Percentiles rank a stretch among this genome's conserved stretches.
Evolutionary conservation across 1,284 basidiomycete genomes (phyloP).

Genomic region (Agroathelia rolfsii): DNA sequence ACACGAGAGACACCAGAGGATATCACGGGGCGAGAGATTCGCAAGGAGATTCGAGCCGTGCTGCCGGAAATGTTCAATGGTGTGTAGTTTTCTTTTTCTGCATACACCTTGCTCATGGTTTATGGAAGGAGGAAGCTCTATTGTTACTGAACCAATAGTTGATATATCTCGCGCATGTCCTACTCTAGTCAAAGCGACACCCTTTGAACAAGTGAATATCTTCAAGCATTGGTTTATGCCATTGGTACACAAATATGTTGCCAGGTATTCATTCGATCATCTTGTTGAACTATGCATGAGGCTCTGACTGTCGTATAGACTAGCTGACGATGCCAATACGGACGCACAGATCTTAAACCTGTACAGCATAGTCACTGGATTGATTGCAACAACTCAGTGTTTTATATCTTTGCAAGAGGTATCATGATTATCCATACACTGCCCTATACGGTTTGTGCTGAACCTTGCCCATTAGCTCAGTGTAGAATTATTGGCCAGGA

Average conservation of each 20-base stretch:
- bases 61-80: slow-evolving; percentile 63
- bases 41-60: slow-evolving; percentile 53
- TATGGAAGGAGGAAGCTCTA: too few relatives aligned
- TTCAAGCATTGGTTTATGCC: slow-evolving; percentile 65
- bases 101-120: not conserved
- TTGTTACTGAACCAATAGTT: slow-evolving; percentile 1
- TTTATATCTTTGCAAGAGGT: slow-evolving; percentile 64
- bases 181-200: slow-evolving; percentile 39
- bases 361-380: slow-evolving; percentile 48
- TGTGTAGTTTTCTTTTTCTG: slow-evolving; percentile 16
- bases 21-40: slow-evolving; percentile 51
- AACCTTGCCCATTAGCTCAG: too few relatives aligned
- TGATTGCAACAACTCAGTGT: slow-evolving; percentile 52
- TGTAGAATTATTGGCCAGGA: too few relatives aligned
- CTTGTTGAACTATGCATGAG: slow-evolving; percentile 28
- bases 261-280: slow-evolving; percentile 43
- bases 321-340: slow-evolving; percentile 9
- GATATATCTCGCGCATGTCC: slow-evolving; percentile 30
- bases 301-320: slow-evolving; percentile 2
- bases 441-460: too few relatives aligned
- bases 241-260: slow-evolving; percentile 41
- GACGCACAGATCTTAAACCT: slow-evolving; percentile 28
- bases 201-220: slow-evolving; percentile 61
- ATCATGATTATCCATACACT: slow-evolving; percentile 14
- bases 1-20: slow-evolving; percentile 62